Conservation (phyloP, 1,284 basidiomycete genomes). For the Boletus austroedulis region DNA sequence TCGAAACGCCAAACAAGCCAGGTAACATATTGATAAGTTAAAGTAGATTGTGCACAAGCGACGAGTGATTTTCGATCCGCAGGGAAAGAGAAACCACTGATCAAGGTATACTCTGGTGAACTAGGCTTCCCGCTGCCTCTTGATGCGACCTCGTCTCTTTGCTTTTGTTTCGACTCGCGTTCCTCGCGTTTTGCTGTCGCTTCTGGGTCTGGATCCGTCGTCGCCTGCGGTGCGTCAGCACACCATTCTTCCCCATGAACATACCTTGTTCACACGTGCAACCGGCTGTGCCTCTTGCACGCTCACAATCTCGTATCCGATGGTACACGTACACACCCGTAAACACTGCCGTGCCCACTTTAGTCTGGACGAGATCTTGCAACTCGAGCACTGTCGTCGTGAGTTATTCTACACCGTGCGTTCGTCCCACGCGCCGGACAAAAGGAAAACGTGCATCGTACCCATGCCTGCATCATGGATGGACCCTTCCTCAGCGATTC, state of each 20-base stretch:
- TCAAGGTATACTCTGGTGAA: not conserved
- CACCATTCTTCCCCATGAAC: not conserved
- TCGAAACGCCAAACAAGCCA: too few relatives aligned
- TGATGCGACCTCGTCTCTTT: slow-evolving; percentile 40
- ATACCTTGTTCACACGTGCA: slow-evolving; percentile 58
- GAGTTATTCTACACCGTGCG: slow-evolving; percentile 63
- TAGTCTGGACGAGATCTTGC: slow-evolving; percentile 82
- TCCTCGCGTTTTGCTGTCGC: slow-evolving; percentile 72
- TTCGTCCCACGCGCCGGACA: not conserved
- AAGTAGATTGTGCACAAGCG: too few relatives aligned
- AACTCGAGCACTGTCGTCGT: slow-evolving; percentile 83
- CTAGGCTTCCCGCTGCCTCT: slow-evolving; percentile 37
- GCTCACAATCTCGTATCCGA: slow-evolving; percentile 64
- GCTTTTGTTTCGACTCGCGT: slow-evolving; percentile 73
- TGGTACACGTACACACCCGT: slow-evolving; percentile 81
- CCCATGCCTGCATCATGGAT: slow-evolving; percentile 77
- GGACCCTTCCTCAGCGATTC: slow-evolving; percentile 83
- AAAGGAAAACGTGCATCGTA: slow-evolving; percentile 39
- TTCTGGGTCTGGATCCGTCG: slow-evolving; percentile 78
- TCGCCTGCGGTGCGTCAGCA: slow-evolving; percentile 39
- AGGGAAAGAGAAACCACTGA: not conserved
- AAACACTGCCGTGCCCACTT: slow-evolving; percentile 84
- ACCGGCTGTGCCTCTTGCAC: slow-evolving; percentile 75
- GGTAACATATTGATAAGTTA: too few relatives aligned
- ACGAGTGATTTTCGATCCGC: too few relatives aligned